Percentiles rank a stretch among this genome's conserved stretches.
Evolutionary conservation across 192 early-diverging fungal species (phyloP).

Genomic region (Gamsiella multidivaricata): DNA sequence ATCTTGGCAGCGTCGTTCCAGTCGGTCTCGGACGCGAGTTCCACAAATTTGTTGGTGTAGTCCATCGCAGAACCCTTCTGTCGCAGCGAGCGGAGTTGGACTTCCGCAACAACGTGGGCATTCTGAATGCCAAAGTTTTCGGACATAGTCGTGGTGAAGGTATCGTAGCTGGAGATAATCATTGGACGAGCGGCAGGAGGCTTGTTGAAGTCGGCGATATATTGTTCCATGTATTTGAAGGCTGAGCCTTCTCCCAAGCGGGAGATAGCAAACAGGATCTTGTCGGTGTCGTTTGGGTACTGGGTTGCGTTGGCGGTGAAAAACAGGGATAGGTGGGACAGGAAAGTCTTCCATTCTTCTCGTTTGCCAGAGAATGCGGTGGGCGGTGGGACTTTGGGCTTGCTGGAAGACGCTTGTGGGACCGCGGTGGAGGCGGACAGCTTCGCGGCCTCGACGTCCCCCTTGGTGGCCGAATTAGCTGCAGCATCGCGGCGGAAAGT

Average conservation of each 20-base stretch:
- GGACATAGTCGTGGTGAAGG: conserved; percentile 4
- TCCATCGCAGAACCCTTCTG: conserved; percentile 3
- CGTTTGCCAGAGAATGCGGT: conserved; percentile 1
- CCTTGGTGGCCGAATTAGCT: too few relatives aligned
- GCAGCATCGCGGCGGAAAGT: too few relatives aligned
- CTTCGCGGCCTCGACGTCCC: too few relatives aligned
- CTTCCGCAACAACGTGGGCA: neutral
- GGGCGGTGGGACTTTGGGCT: neutral
- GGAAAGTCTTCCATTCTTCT: conserved; percentile 5
- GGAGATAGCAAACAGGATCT: conserved; percentile 18
- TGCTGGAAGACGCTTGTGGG: too few relatives aligned
- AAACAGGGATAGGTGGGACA: neutral
- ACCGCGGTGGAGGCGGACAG: too few relatives aligned
- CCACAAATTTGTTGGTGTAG: conserved; percentile 5
- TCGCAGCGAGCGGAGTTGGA: neutral
- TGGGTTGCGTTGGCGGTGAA: neutral
- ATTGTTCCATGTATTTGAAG: conserved; percentile 11
- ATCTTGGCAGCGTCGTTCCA: conserved; percentile 13
- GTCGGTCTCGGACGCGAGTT: neutral
- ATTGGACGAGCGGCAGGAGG: neutral
- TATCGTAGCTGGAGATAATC: neutral
- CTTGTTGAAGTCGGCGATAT: neutral
- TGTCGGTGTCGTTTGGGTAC: neutral
- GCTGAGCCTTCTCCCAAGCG: neutral
- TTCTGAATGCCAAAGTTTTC: conserved; percentile 1